Conservation (phyloP, 2,329 filamentous ascomycete species). For the Magnaporthiopsis rhizophila region DNA sequence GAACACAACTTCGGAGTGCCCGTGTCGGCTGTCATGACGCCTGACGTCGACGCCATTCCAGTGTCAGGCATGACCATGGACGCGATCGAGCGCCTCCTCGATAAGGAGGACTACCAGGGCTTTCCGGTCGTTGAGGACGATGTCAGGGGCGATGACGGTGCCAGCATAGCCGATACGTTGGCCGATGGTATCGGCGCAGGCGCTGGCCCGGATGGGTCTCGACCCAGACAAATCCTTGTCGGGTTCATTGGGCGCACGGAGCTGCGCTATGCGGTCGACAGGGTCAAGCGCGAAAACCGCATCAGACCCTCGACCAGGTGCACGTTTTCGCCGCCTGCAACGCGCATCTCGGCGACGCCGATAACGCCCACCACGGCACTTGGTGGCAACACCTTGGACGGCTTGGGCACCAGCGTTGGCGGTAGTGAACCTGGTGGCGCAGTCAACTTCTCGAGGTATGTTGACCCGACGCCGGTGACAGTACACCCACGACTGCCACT, state of each 20-base stretch:
- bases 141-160: conserved; percentile 35
- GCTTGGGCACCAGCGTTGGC: conserved; percentile 24
- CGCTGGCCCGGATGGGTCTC: neutral
- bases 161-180: neutral
- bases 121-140: conserved; percentile 83
- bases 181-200: neutral
- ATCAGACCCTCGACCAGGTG: conserved; percentile 65
- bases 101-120: conserved; percentile 77
- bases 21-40: conserved; percentile 84
- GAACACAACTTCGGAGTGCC: conserved; percentile 95
- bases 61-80: conserved; percentile 65
- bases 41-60: conserved; percentile 65
- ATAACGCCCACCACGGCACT: conserved; percentile 30
- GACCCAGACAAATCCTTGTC: conserved; percentile 46
- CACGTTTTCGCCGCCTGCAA: conserved; percentile 52
- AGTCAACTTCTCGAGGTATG: conserved; percentile 78
- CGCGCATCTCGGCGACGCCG: conserved; percentile 21
- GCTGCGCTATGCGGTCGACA: conserved; percentile 80
- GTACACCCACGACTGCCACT: conserved; percentile 86
- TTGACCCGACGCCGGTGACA: conserved; percentile 82
- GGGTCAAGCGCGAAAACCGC: conserved; percentile 57
- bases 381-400: conserved; percentile 39
- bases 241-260: conserved; percentile 94
- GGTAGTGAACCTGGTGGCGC: conserved; percentile 10
- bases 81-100: conserved; percentile 69